A percentile compares a stretch with the other conserved stretches of the same genome.
phyloP scores from a whole-genome alignment of 176 grass and related monocot species.

The Pontederia crassipes region DNA sequence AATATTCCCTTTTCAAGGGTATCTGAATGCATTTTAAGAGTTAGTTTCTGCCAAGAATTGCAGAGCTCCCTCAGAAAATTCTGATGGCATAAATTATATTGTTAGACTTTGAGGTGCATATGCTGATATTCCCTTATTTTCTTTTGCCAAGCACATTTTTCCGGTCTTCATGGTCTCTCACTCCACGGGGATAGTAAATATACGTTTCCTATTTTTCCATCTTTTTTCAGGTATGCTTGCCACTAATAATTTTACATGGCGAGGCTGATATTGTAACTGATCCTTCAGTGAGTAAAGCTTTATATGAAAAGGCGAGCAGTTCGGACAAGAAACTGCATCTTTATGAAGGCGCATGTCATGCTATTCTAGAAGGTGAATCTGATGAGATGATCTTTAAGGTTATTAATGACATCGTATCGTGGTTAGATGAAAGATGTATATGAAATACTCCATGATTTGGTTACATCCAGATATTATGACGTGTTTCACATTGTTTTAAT shows the following conservation, averaged over 20 bases:
- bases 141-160: too few species aligned
- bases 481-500: too few species aligned
- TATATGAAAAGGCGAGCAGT: constrained; percentile 70
- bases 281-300: constrained; percentile 74
- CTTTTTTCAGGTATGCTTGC: constrained; percentile 61
- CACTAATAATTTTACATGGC: constrained; percentile 76
- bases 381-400: constrained; percentile 73
- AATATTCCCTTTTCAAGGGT: too few species aligned
- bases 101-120: too few species aligned
- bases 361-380: constrained; percentile 80
- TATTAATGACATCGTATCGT: constrained; percentile 69
- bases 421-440: constrained; percentile 32
- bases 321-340: constrained; percentile 71
- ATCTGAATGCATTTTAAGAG: too few species aligned
- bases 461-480: too few species aligned
- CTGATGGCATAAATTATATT: too few species aligned
- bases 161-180: too few species aligned
- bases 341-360: constrained; percentile 60
- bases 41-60: too few species aligned
- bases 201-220: neutral
- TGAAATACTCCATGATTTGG: neutral
- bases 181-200: too few species aligned
- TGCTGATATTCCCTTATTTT: too few species aligned
- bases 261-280: constrained; percentile 75
- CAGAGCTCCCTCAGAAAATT: too few species aligned